These are phyloP conservation scores for Phytopythium ostracodes DNA, from an alignment of 352 stramenopile species.

Conservation along the genomic window DNA sequence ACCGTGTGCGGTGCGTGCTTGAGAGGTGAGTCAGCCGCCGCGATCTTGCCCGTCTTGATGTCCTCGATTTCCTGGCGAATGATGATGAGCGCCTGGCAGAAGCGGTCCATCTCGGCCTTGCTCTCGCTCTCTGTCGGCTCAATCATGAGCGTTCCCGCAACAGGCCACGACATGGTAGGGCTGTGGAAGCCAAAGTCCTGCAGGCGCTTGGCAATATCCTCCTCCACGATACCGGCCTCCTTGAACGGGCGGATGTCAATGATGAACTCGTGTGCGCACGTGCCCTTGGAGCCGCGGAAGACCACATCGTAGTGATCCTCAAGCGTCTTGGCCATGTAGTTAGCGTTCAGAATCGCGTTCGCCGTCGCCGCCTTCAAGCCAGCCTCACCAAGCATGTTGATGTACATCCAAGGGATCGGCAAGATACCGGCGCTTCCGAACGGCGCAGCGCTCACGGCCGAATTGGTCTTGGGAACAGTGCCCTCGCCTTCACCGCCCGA, in stretches of 20 bases:
- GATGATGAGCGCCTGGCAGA: conserved; percentile 94
- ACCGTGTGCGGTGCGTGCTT: conserved; percentile 98
- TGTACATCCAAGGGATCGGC: conserved; percentile 99
- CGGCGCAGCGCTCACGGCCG: conserved; percentile 91
- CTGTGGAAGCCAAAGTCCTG: conserved; percentile 99
- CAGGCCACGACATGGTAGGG: conserved; percentile 99
- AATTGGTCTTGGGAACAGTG: conserved; percentile 71
- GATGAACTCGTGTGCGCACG: conserved; percentile 99
- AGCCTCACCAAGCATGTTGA: conserved; percentile 97
- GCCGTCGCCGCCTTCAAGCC: conserved; percentile 93
- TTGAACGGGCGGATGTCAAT: conserved; percentile 98
- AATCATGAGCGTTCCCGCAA: conserved; percentile 98
- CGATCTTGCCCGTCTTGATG: conserved; percentile 90
- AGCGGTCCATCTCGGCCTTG: conserved; percentile 97
- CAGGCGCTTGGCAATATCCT: conserved; percentile 98
- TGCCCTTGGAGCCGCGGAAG: conserved; percentile 95
- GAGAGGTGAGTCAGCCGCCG: conserved; percentile 91
- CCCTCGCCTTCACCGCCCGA: conserved; percentile 76
- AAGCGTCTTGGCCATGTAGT: conserved; percentile 98
- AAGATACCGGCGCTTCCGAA: conserved; percentile 98
- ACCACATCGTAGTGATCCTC: conserved; percentile 95
- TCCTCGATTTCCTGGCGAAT: conserved; percentile 99
- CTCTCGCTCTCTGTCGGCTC: conserved; percentile 99
- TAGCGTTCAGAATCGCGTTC: conserved; percentile 98
- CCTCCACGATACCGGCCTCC: conserved; percentile 93